phyloP scores from a whole-genome alignment of 129 eudicot species.

The Flaveria trinervia region DNA sequence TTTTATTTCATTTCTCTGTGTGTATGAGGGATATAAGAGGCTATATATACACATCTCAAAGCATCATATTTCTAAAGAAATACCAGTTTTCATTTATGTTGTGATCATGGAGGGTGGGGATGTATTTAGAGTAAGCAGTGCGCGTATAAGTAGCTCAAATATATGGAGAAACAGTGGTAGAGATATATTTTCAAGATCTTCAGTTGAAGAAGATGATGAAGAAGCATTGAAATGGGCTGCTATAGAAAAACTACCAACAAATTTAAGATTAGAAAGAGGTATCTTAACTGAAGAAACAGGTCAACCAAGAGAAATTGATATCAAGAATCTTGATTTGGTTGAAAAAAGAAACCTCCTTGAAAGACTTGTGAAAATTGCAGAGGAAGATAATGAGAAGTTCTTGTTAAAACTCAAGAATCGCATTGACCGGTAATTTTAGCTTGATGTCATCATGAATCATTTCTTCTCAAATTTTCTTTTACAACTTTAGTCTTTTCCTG shows the following conservation, averaged over 20 bases:
- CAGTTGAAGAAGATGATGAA: conserved; percentile 71
- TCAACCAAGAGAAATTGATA: conserved; percentile 58
- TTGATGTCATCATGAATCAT: not conserved
- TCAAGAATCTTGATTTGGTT: conserved; percentile 57
- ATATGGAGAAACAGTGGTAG: conserved; percentile 63
- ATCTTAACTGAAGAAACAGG: conserved; percentile 55
- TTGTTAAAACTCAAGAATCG: conserved; percentile 70
- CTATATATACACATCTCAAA: conserved; percentile 35
- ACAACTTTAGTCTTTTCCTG: not conserved
- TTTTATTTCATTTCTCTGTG: not conserved
- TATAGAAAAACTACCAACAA: conserved; percentile 79
- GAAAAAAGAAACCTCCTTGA: conserved; percentile 68
- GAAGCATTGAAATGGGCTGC: conserved; percentile 97
- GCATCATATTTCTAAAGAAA: conserved; percentile 18
- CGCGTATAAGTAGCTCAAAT: conserved; percentile 56
- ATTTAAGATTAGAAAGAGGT: conserved; percentile 64
- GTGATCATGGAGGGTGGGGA: conserved; percentile 58
- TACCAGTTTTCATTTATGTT: conserved; percentile 14
- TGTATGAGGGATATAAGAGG: conserved; percentile 10
- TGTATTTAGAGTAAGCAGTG: conserved; percentile 53
- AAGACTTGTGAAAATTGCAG: conserved; percentile 70
- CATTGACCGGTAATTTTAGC: conserved; percentile 64
- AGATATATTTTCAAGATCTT: conserved; percentile 69
- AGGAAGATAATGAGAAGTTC: conserved; percentile 86
- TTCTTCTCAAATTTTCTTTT: not conserved